Evolutionary conservation across 352 stramenopile species (phyloP).

Genomic region (Globisporangium barbulae): DNA sequence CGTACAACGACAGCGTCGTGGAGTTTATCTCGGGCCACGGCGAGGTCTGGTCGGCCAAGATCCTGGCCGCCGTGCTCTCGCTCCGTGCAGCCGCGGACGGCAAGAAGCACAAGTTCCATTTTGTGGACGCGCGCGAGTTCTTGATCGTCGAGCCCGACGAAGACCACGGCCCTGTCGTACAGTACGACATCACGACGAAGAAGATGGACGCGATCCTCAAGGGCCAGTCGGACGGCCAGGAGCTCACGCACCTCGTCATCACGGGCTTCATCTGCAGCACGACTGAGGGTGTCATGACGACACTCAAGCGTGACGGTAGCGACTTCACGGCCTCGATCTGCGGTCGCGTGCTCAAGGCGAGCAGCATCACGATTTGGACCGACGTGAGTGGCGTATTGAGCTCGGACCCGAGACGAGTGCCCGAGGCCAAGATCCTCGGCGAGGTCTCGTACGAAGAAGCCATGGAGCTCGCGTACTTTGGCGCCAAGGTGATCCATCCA

Average conservation of each 20-base stretch:
- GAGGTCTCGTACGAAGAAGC: conserved; percentile 97
- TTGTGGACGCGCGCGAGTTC: conserved; percentile 91
- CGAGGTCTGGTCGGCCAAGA: conserved; percentile 94
- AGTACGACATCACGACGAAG: conserved; percentile 65
- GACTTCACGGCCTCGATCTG: conserved; percentile 98
- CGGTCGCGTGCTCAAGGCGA: conserved; percentile 88
- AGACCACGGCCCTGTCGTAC: conserved; percentile 74
- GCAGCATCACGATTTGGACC: conserved; percentile 96
- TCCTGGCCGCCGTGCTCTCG: conserved; percentile 82
- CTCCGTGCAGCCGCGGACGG: conserved; percentile 37
- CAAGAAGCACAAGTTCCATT: conserved; percentile 75
- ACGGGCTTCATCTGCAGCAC: conserved; percentile 97
- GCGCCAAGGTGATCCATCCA: conserved; percentile 96
- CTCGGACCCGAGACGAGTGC: conserved; percentile 93
- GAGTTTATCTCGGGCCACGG: conserved; percentile 95
- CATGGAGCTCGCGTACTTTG: conserved; percentile 98
- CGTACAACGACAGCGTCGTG: conserved; percentile 81
- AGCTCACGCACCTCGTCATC: conserved; percentile 87
- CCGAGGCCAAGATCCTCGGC: conserved; percentile 85
- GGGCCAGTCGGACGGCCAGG: conserved; percentile 25
- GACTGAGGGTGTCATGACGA: conserved; percentile 93
- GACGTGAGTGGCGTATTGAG: conserved; percentile 95
- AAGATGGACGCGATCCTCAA: conserved; percentile 61
- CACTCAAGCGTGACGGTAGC: conserved; percentile 95
- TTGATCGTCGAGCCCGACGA: conserved; percentile 76